phyloP scores from a whole-genome alignment of 108 stramenopile genomes.

The Conticribra weissflogii region DNA sequence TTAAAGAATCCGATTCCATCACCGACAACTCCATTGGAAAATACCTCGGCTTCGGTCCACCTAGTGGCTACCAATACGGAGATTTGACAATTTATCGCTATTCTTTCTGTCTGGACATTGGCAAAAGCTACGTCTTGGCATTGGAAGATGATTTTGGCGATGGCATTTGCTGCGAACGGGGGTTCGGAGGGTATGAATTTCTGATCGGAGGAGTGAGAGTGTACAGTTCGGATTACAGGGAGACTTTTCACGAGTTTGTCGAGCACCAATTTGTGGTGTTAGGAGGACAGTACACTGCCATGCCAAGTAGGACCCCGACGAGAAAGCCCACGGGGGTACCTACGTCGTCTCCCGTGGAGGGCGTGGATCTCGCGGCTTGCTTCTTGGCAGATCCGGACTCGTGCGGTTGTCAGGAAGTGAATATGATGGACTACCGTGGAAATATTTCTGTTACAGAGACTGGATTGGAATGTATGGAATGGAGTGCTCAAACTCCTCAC shows the following conservation, averaged over 20 bases:
- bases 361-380: neutral
- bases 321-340: neutral
- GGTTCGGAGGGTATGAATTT: conserved; percentile 46
- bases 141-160: conserved; percentile 53
- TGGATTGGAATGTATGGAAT: conserved; percentile 8
- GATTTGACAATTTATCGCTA: conserved; percentile 37
- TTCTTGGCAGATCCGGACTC: neutral
- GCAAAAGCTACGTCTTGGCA: conserved; percentile 25
- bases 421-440: neutral
- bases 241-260: conserved; percentile 47
- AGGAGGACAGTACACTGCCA: conserved; percentile 17
- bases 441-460: neutral
- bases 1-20: conserved; percentile 7
- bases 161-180: conserved; percentile 47
- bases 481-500: conserved; percentile 10
- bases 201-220: conserved; percentile 10
- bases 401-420: neutral
- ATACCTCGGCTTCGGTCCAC: conserved; percentile 30
- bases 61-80: conserved; percentile 29
- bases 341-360: neutral
- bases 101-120: conserved; percentile 39
- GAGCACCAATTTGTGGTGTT: conserved; percentile 43
- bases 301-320: conserved; percentile 24
- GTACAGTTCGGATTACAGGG: conserved; percentile 23
- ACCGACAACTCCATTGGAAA: neutral